Conservation (phyloP, 305 asterid genomes). For the Fraxinus angustifolia region DNA sequence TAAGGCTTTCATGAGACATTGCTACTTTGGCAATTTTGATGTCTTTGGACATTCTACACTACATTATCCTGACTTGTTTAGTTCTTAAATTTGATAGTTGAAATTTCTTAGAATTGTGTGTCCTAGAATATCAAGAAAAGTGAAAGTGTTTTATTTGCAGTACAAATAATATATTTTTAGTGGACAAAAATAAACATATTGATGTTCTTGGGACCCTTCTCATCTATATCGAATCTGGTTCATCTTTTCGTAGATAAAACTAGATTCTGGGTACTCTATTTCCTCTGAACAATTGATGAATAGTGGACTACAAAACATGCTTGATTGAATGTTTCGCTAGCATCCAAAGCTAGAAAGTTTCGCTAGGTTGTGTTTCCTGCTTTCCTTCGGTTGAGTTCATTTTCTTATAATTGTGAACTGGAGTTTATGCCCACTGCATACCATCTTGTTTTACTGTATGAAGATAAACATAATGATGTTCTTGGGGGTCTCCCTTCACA, state of each 20-base stretch:
- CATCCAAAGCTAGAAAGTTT: not conserved
- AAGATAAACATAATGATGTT: not conserved
- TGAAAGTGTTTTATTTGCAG: not conserved
- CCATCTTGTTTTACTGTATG: not conserved
- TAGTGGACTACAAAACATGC: not conserved
- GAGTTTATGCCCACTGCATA: not conserved
- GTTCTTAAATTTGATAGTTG: not conserved
- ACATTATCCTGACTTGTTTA: not conserved
- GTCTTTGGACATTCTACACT: not conserved
- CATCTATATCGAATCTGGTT: not conserved
- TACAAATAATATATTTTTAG: not conserved
- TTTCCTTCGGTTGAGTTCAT: not conserved
- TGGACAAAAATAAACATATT: not conserved
- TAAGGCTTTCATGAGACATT: not conserved
- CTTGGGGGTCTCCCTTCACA: not conserved
- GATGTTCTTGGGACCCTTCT: not conserved
- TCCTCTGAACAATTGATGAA: not conserved
- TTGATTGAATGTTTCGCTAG: not conserved
- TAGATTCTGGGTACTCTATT: not conserved
- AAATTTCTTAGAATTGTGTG: not conserved
- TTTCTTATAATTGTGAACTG: not conserved
- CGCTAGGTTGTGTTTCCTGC: constrained; percentile 2
- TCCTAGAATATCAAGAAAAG: not conserved
- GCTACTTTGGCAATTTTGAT: not conserved
- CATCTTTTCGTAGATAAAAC: not conserved